Conservation (phyloP, 805 yeast species). For the Pichia scutulata region DNA sequence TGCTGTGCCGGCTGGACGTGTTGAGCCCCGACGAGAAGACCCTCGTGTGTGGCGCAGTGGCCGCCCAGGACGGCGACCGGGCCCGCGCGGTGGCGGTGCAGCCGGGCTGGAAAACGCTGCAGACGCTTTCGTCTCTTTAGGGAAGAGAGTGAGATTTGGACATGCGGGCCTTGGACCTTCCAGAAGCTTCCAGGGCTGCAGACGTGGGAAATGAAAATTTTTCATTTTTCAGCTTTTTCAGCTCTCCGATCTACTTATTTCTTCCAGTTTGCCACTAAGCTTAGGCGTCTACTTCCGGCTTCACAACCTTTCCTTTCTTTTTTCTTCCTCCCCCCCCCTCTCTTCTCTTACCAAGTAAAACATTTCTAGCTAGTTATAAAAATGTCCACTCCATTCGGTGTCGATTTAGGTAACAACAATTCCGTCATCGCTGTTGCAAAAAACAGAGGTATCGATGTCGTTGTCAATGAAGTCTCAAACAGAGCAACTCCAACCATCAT, state of each 20-base stretch:
- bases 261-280: too few relatives aligned
- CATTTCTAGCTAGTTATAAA: too few relatives aligned
- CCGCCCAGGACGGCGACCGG: background rate
- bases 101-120: background rate
- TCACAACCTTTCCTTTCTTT: background rate
- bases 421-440: slow-evolving; percentile 94
- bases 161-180: too few relatives aligned
- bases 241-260: too few relatives aligned
- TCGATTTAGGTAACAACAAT: slow-evolving; percentile 93
- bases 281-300: too few relatives aligned
- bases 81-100: background rate
- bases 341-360: background rate
- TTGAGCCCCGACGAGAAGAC: background rate
- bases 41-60: background rate
- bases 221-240: too few relatives aligned
- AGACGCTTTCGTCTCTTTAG: background rate
- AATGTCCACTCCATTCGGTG: slow-evolving; percentile 94
- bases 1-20: background rate
- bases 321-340: background rate
- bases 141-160: too few relatives aligned
- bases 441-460: slow-evolving; percentile 96
- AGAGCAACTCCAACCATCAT: slow-evolving; percentile 86
- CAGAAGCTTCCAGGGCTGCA: background rate
- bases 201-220: background rate
- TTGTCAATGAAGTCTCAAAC: slow-evolving; percentile 97